Conservation (phyloP, 75 land plant species). For the Cupressus sempervirens region DNA sequence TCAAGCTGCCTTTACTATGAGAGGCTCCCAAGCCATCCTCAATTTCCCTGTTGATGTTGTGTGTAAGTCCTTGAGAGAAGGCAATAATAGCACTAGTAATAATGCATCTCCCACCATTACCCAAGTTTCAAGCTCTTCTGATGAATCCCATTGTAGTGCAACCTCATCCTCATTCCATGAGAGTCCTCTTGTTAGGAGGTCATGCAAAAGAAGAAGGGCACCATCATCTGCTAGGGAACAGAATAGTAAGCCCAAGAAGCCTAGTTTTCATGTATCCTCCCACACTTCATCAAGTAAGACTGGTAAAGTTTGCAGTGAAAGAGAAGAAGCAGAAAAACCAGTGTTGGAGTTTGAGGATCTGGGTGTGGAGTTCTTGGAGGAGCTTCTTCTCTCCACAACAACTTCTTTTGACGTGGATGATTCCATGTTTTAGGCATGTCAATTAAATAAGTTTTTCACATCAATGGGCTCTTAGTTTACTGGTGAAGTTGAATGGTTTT, state of each 20-base stretch:
- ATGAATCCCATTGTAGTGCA: not conserved
- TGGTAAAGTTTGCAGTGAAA: not conserved
- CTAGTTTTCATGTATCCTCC: not conserved
- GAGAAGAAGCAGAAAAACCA: not conserved
- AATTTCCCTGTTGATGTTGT: conserved; percentile 23
- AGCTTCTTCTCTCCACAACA: not conserved
- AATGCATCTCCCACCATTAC: not conserved
- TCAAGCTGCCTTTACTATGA: conserved; percentile 39
- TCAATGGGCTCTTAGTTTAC: no score
- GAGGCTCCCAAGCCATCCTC: conserved; percentile 37
- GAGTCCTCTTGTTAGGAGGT: not conserved
- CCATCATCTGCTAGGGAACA: not conserved
- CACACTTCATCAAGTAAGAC: not conserved
- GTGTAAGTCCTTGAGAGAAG: not conserved
- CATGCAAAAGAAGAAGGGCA: not conserved
- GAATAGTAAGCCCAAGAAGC: not conserved
- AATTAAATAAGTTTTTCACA: no score
- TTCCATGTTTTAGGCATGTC: not conserved
- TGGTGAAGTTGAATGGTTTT: no score
- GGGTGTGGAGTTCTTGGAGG: conserved; percentile 1
- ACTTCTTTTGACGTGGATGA: not conserved
- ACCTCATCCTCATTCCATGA: not conserved
- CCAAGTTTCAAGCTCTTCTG: not conserved
- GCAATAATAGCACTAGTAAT: not conserved
- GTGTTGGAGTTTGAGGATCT: not conserved